Conservation (phyloP, 208 protist genomes). For the Tritrichomonas foetus region DNA sequence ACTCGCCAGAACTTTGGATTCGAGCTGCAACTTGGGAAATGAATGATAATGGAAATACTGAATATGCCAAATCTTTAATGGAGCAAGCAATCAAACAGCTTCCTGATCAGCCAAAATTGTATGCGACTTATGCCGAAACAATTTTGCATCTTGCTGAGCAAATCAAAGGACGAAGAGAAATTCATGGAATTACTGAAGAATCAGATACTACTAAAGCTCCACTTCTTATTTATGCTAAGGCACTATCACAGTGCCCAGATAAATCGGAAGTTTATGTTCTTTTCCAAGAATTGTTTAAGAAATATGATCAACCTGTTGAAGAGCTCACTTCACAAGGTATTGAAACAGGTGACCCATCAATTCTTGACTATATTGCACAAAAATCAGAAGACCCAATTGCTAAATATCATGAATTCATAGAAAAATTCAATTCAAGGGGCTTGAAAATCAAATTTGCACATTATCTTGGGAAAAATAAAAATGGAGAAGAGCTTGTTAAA, state of each 20-base stretch:
- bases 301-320: not conserved
- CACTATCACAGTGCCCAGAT: not conserved
- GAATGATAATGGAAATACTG: not conserved
- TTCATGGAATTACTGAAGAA: not conserved
- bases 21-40: not conserved
- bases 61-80: not conserved
- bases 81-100: not conserved
- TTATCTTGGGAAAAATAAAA: not conserved
- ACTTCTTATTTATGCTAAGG: not conserved
- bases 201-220: slow-evolving; percentile 10
- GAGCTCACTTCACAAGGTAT: not conserved
- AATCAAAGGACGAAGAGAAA: not conserved
- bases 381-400: not conserved
- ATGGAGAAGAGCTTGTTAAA: not conserved
- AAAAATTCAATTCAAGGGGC: not conserved
- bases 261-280: not conserved
- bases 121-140: not conserved
- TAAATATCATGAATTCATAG: not conserved
- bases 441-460: not conserved
- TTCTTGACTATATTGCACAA: not conserved
- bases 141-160: not conserved
- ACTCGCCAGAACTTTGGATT: not conserved
- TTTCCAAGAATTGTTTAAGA: not conserved
- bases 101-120: not conserved
- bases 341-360: not conserved